Evolutionary conservation across 1,284 basidiomycete genomes (phyloP).

Genomic region (Ceratobasidium sp.): DNA sequence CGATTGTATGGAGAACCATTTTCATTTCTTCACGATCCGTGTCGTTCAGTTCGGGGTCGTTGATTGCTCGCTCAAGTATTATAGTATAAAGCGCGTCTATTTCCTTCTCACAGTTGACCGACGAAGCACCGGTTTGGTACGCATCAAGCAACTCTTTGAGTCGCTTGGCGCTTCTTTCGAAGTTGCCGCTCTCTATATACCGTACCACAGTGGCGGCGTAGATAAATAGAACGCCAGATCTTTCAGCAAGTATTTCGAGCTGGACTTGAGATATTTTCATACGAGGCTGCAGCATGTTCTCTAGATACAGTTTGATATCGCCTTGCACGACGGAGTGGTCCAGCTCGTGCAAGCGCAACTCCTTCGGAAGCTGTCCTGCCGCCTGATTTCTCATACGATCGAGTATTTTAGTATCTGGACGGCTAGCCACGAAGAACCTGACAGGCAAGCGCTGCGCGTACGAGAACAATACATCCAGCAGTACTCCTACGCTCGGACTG

Average conservation of each 20-base stretch:
- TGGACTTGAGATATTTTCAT: background rate
- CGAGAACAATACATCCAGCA: background rate
- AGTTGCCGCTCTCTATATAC: background rate
- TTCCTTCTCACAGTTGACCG: background rate
- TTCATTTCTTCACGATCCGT: background rate
- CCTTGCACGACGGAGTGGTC: background rate
- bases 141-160: background rate
- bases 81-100: background rate
- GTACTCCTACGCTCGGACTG: background rate
- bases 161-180: background rate
- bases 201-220: background rate
- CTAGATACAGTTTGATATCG: conserved; percentile 11
- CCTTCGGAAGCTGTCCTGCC: background rate
- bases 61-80: background rate
- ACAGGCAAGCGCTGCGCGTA: background rate
- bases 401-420: background rate
- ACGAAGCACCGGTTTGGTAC: background rate
- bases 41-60: background rate
- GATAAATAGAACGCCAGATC: conserved; percentile 5
- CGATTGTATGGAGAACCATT: background rate
- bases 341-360: conserved; percentile 8
- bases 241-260: background rate
- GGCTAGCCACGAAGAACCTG: background rate
- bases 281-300: background rate
- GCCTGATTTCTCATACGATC: background rate